phyloP scores from a whole-genome alignment of 768 basidiomycete genomes.

The Pulveroboletus ravenelii region DNA sequence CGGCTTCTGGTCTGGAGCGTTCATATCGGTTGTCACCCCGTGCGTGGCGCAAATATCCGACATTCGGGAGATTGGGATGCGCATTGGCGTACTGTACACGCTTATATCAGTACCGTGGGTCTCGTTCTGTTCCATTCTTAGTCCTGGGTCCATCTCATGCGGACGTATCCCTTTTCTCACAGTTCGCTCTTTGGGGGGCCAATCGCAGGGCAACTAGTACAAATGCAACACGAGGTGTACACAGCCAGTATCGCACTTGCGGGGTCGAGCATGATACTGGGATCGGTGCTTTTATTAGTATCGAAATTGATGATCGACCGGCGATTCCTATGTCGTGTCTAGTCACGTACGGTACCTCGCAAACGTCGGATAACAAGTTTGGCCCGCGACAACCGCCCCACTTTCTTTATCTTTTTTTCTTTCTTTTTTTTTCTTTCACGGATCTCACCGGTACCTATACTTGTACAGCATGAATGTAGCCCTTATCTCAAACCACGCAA shows the following conservation, averaged over 20 bases:
- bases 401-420: background rate
- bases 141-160: background rate
- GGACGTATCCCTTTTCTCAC: background rate
- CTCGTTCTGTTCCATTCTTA: background rate
- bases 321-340: conserved; percentile 44
- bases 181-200: conserved; percentile 66
- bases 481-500: conserved; percentile 16
- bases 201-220: conserved; percentile 54
- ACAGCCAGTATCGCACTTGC: conserved; percentile 53
- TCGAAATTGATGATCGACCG: conserved; percentile 45
- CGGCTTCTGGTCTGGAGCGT: conserved; percentile 64
- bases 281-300: conserved; percentile 52
- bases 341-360: conserved; percentile 4
- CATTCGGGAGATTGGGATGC: conserved; percentile 50
- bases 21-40: conserved; percentile 63
- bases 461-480: conserved; percentile 27
- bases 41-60: conserved; percentile 67
- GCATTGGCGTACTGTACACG: conserved; percentile 62
- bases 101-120: conserved; percentile 70
- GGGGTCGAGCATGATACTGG: conserved; percentile 53
- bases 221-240: conserved; percentile 41
- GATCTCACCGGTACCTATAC: conserved; percentile 15
- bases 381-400: background rate
- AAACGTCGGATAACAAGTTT: background rate
- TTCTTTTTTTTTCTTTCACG: conserved; percentile 3